Evolutionary conservation across 2,329 filamentous ascomycete genomes (phyloP).

Genomic region (Aureobasidium sp.): DNA sequence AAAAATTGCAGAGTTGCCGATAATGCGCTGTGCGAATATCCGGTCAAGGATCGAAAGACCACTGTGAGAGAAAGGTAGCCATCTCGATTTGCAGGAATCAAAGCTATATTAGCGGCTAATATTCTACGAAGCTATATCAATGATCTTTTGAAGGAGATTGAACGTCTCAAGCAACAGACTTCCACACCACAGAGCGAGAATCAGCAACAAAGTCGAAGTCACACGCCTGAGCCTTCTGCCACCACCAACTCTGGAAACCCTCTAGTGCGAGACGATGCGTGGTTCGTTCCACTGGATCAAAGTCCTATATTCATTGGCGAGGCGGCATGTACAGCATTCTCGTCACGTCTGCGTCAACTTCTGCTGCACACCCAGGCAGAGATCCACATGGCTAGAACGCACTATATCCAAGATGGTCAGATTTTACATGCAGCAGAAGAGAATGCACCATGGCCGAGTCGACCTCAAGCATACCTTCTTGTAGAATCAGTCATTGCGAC

Average conservation of each 20-base stretch:
- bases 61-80: conserved; percentile 22
- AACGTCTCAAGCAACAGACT: conserved; percentile 18
- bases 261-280: conserved; percentile 29
- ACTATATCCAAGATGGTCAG: conserved; percentile 25
- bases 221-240: neutral
- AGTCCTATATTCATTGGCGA: conserved; percentile 29
- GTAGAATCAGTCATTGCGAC: conserved; percentile 35
- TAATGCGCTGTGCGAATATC: conserved; percentile 20
- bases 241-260: conserved; percentile 24
- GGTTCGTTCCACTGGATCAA: conserved; percentile 26
- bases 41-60: conserved; percentile 23
- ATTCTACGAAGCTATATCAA: conserved; percentile 21
- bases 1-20: conserved; percentile 20
- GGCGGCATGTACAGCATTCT: conserved; percentile 30
- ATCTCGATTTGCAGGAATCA: neutral
- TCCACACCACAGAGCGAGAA: neutral
- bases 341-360: conserved; percentile 28
- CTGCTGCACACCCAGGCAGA: conserved; percentile 17
- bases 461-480: conserved; percentile 29
- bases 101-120: neutral
- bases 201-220: neutral
- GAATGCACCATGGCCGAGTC: conserved; percentile 32
- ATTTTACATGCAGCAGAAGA: conserved; percentile 27
- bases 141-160: conserved; percentile 25
- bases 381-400: conserved; percentile 26